Evolutionary conservation across 2,329 filamentous ascomycete genomes (phyloP), one percentile per base, ranked within the genome.

Genomic region (Ceratocystis diversiconidia): DNA sequence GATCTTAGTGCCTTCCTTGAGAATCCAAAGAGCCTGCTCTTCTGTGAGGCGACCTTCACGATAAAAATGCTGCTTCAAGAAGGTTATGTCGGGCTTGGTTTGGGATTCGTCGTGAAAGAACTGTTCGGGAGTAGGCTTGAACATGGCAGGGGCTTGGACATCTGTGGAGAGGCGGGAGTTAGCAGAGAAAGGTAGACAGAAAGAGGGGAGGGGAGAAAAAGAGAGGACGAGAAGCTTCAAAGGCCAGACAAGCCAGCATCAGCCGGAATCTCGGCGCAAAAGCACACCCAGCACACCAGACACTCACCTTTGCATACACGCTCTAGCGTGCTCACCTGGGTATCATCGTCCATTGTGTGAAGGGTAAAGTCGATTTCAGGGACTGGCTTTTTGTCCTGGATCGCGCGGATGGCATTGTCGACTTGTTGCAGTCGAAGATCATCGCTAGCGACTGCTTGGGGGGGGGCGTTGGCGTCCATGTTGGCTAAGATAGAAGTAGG

Each of bases 331-430:
- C 85, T 97, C 74, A 99, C 94, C 79, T 96, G 90, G 64, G 84
- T 86, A 73, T 90, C 90, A 80, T 99, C 94, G 76, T 99, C 94
- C 92, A 97, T 96, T 69, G 89, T 94, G 77, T 99, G 94, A 73
- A 99, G 85, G 66, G 90, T 95, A 76, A 99, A 99, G 80, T 99
- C 94, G 73, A 99, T 97, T 81, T 97, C 92, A 67, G 94, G 94
- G 62, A 95, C 82, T 65, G 92, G 92, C 80, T 89, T 92, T 87
- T 97, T 97, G 72, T 96, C 85, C 75, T 87, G 86, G 73, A 99
- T 91, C 68, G 94, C 94, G 75, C 89, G 90, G 73, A 92, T 87
- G 71, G 90, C 88, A 84, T 90, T 92, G 79, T 96, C 90, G 74
- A 96, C 83, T 76, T 88, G 85, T 72, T 77, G 74, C 72, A 75